Evolutionary conservation across 2,329 filamentous ascomycete species (phyloP), one percentile per base, ranked within the genome.

Genomic region (Penicillium sp.): DNA sequence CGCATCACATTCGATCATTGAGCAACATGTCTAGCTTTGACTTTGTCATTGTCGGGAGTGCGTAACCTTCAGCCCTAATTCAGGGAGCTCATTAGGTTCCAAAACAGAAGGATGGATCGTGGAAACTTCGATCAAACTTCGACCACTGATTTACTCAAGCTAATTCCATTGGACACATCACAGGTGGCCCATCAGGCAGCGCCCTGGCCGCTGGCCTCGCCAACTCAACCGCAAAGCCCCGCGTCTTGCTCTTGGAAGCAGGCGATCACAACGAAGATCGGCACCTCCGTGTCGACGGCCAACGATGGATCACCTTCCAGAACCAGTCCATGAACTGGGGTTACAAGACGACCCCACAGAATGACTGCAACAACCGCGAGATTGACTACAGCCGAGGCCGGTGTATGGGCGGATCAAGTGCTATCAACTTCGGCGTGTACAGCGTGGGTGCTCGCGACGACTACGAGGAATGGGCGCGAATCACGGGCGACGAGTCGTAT

Each of bases 191-290:
- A 2, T 78, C 86, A 9, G 86, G 86, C 5, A 81, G 81, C 53
- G 75, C 82, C 2, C 67, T 87, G 24, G 85, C 86, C 0, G 73
- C 81, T 2, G 75, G 77, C 1, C 79, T 88, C 4, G 79, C 84
- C 1, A 70, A 75, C n/a, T 73, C 81, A 0, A 19, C 75, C 0
- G 75, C 77, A 31, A 76, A 74, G 13, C 85, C 85, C 0, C 77
- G 68, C 0, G 79, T 88, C 2, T 78, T 88, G 3, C 77, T 89
- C 1, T 72, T 88, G 2, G 86, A 88, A 71, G 85, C 85, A 4
- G 86, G 86, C 11, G 74, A 78, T 1, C 56, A 64, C 6, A 82
- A 85, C 43, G 76, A 79, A 1, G 78, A 82, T 56, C 74, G 71
- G 10, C 71, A 76, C 14, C 73, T 81, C 11, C 80, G 81, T 3